phyloP scores from a whole-genome alignment of 192 early-diverging fungal species.

The Mortierella claussenii region DNA sequence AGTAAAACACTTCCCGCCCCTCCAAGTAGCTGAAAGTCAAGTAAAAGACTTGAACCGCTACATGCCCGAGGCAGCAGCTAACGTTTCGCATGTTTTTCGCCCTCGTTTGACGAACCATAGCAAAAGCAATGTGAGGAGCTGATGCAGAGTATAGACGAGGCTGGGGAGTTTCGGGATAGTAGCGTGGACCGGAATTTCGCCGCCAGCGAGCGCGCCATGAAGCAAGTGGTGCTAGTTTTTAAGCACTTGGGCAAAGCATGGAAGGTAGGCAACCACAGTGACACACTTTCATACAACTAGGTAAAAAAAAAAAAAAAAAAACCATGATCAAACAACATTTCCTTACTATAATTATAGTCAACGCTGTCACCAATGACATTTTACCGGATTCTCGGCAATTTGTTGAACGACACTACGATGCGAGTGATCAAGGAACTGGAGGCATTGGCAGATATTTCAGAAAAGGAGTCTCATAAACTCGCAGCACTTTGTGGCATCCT shows the following conservation, averaged over 20 bases:
- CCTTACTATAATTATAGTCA: constrained; percentile 9
- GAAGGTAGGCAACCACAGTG: constrained; percentile 55
- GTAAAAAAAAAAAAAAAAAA: not conserved
- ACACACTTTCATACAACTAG: no score
- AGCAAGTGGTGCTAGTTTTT: constrained; percentile 60
- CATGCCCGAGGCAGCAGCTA: not conserved
- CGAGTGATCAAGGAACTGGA: constrained; percentile 52
- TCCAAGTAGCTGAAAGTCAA: no score
- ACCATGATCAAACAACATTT: not conserved
- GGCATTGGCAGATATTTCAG: constrained; percentile 52
- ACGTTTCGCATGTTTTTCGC: not conserved
- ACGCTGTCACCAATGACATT: constrained; percentile 35
- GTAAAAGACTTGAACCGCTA: no score
- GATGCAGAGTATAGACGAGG: constrained; percentile 54
- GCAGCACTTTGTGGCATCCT: constrained; percentile 45
- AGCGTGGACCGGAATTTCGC: constrained; percentile 59
- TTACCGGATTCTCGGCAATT: constrained; percentile 36
- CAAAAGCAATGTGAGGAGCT: constrained; percentile 65
- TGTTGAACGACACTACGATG: constrained; percentile 35
- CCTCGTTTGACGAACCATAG: constrained; percentile 23
- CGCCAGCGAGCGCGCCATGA: constrained; percentile 60
- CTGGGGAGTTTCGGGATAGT: constrained; percentile 44
- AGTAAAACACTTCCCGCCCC: no score
- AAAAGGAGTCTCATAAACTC: constrained; percentile 54
- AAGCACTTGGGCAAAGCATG: constrained; percentile 61